A percentile compares a stretch with the other conserved stretches of the same genome.
These are phyloP conservation scores for Colletotrichum liaoningense DNA, from an alignment of 2,329 filamentous ascomycete genomes.

Conservation along the genomic window DNA sequence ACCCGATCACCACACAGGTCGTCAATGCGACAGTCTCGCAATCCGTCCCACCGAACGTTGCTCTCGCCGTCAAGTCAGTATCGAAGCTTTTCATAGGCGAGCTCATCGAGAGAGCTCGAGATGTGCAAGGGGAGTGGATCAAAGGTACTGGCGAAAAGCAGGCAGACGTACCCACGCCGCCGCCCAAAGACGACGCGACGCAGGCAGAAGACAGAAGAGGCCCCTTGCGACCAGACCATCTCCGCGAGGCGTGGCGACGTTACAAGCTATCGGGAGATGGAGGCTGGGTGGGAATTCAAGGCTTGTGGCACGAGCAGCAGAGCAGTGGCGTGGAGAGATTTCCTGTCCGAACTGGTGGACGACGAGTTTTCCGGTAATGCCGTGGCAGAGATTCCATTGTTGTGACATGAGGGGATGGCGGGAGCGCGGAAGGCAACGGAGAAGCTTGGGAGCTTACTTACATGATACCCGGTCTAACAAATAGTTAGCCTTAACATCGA, in stretches of 20 bases:
- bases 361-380: slow-evolving; percentile 64
- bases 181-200: slow-evolving; percentile 43
- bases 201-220: slow-evolving; percentile 55
- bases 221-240: slow-evolving; percentile 78
- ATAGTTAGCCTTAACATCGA: neutral
- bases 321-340: slow-evolving; percentile 71
- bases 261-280: slow-evolving; percentile 74
- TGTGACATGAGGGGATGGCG: no score
- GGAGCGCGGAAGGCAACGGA: neutral
- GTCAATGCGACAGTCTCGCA: slow-evolving; percentile 86
- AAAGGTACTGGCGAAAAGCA: slow-evolving; percentile 67
- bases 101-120: slow-evolving; percentile 77
- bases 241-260: slow-evolving; percentile 78
- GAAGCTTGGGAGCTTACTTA: neutral
- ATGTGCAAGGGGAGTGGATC: slow-evolving; percentile 79
- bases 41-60: slow-evolving; percentile 78
- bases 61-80: slow-evolving; percentile 80
- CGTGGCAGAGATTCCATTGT: neutral
- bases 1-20: slow-evolving; percentile 56
- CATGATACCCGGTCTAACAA: slow-evolving; percentile 14
- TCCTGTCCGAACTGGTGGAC: slow-evolving; percentile 62
- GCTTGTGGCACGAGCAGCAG: slow-evolving; percentile 71
- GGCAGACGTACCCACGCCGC: slow-evolving; percentile 60
- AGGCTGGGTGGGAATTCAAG: slow-evolving; percentile 69
- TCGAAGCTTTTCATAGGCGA: slow-evolving; percentile 83